A percentile compares a stretch with the other conserved stretches of the same genome.
Evolutionary conservation across 192 early-diverging fungal genomes (phyloP).

Genomic region (Backusella morwellensis): DNA sequence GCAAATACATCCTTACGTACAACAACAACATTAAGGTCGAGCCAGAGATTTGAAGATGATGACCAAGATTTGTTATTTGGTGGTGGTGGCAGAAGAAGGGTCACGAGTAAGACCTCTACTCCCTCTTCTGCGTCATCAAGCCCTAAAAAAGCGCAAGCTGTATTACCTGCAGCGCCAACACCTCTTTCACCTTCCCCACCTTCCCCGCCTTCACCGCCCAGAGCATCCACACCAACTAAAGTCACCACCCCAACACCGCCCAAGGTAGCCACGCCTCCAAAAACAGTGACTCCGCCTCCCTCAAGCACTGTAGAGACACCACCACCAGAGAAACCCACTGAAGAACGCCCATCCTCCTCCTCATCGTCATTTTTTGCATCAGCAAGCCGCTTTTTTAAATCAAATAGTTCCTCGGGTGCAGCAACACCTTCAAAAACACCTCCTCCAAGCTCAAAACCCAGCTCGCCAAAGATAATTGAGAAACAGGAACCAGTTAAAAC

Average conservation of each 20-base stretch:
- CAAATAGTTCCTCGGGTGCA: neutral
- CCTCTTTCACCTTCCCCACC: neutral
- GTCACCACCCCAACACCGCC: neutral
- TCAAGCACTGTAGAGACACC: neutral
- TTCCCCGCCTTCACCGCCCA: neutral
- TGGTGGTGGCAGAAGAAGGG: neutral
- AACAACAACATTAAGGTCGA: neutral
- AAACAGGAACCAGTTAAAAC: neutral
- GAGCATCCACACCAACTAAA: neutral
- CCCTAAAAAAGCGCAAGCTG: neutral
- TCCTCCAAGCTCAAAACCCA: neutral
- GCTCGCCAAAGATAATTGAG: neutral
- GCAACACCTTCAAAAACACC: neutral
- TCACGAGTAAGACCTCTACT: neutral
- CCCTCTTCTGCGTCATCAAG: neutral
- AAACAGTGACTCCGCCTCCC: neutral
- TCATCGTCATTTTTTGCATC: slow-evolving; percentile 22
- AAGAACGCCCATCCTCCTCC: neutral
- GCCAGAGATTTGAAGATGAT: slow-evolving; percentile 11
- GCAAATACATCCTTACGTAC: neutral
- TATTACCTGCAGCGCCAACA: neutral
- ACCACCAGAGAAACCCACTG: neutral
- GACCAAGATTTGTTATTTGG: slow-evolving; percentile 22
- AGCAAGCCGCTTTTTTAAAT: slow-evolving; percentile 18
- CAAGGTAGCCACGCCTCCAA: neutral